These are phyloP conservation scores for Fraxinus velutina DNA, from an alignment of 305 asterid genomes.

Conservation along the genomic window DNA sequence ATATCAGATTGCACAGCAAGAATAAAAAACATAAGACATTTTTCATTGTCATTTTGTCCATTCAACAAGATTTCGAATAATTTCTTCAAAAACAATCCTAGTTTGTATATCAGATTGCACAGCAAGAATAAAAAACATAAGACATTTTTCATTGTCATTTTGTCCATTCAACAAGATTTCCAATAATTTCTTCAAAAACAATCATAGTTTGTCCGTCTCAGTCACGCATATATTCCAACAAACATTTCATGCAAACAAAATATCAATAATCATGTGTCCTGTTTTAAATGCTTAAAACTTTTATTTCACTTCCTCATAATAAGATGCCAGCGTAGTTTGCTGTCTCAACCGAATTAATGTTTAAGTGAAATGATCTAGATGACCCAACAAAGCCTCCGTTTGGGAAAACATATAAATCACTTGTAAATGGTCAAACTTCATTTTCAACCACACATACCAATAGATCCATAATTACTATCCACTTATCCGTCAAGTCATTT, in stretches of 20 bases:
- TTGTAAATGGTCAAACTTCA: too few relatives aligned
- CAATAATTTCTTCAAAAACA: background rate
- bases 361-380: background rate
- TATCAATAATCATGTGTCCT: background rate
- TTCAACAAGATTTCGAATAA: background rate
- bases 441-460: too few relatives aligned
- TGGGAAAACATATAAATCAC: background rate
- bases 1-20: background rate
- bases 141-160: background rate
- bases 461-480: too few relatives aligned
- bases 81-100: background rate
- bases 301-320: background rate
- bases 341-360: background rate
- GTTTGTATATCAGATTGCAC: background rate
- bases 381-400: background rate
- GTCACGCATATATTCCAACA: background rate
- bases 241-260: background rate
- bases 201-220: too few relatives aligned
- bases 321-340: background rate
- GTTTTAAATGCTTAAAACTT: background rate
- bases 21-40: background rate
- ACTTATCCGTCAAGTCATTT: too few relatives aligned
- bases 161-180: background rate
- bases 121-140: background rate
- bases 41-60: background rate